Base-by-base conservation (phyloP, 2,329 filamentous ascomycete genomes). In the Diaporthe sp. region DNA sequence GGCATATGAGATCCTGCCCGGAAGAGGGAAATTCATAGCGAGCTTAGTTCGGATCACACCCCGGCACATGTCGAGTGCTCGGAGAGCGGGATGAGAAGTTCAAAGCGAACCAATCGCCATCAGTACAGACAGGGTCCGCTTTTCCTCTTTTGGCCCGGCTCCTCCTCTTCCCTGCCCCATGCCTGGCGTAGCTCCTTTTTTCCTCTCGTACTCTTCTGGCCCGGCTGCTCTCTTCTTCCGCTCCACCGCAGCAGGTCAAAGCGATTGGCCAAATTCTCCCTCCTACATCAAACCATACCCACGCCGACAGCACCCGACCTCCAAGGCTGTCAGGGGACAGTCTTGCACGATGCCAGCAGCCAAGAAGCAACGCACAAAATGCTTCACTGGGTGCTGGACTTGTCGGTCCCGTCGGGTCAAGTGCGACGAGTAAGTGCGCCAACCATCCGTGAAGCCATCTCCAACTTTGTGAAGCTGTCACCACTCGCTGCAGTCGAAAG, bases 321-420 rank as follows among this genome's bases (percentile, higher is more conserved):
- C n/a, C 63, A 39, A 39, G 63, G 47, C 47, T 39, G n/a, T 22
- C 32, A 5, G 15, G 7, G 27, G 4, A 51, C 19, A 4, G 44
- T 39, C 47, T 35, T 39, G 47, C 32, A 22, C n/a, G 12, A 68
- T 68, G 63, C 63, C 47, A 27, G 32, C 91, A 75, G 94, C 88
- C 94, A 98, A 70, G 51, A 61, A 70, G 37, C 53, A 61, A 59
- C 68, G 75, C 10, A 75, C 75, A 12, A 77, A 76, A 65, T 75
- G 53, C 35, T 77, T 77, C 35, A 76, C 76, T 4, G 76, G 76
- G 1, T 77, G 76, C 35, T 77, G 75, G 76, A 77, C 76, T 22
- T 77, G 76, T 72, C 75, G 76, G 27, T 59, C 66, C 19, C 75
- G 77, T 53, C 76, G 73, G 13, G 73, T 78, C 15, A 77, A 77